These are phyloP conservation scores for Leishmania major DNA, from an alignment of 208 protist genomes.

Conservation along the genomic window DNA sequence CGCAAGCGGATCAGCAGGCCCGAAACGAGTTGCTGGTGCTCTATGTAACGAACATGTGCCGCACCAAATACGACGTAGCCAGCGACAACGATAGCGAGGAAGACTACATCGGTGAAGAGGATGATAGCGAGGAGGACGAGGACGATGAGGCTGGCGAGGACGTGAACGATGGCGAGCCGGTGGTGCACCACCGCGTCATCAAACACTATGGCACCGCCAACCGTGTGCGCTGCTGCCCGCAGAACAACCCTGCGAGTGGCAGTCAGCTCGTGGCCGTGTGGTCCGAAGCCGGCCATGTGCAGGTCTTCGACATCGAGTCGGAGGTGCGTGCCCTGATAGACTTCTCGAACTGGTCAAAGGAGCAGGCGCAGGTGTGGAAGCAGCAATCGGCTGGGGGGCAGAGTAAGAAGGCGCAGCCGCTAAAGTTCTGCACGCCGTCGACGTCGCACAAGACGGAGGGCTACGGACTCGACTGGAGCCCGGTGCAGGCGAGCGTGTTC, in stretches of 20 bases:
- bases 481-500: conserved; percentile 61
- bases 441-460: conserved; percentile 94
- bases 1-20: conserved; percentile 89
- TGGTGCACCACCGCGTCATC: conserved; percentile 83
- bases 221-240: conserved; percentile 88
- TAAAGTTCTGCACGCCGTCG: conserved; percentile 82
- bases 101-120: conserved; percentile 86
- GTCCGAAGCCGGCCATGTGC: conserved; percentile 94
- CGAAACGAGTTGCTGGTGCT: conserved; percentile 96
- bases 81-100: conserved; percentile 91
- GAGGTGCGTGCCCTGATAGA: conserved; percentile 80
- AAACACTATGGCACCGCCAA: conserved; percentile 91
- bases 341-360: conserved; percentile 81
- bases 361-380: conserved; percentile 67
- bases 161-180: conserved; percentile 86
- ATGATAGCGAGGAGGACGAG: conserved; percentile 70
- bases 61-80: conserved; percentile 93
- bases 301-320: conserved; percentile 92
- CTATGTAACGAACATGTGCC: conserved; percentile 92
- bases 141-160: conserved; percentile 78
- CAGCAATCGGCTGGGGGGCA: conserved; percentile 16
- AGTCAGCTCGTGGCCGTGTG: conserved; percentile 93
- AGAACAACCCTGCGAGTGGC: conserved; percentile 53
- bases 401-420: conserved; percentile 30
- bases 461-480: conserved; percentile 97